Evolutionary conservation across 2,329 filamentous ascomycete species (phyloP), one percentile per base, ranked within the genome.

Genomic region (Paraconiothyrium sp.): DNA sequence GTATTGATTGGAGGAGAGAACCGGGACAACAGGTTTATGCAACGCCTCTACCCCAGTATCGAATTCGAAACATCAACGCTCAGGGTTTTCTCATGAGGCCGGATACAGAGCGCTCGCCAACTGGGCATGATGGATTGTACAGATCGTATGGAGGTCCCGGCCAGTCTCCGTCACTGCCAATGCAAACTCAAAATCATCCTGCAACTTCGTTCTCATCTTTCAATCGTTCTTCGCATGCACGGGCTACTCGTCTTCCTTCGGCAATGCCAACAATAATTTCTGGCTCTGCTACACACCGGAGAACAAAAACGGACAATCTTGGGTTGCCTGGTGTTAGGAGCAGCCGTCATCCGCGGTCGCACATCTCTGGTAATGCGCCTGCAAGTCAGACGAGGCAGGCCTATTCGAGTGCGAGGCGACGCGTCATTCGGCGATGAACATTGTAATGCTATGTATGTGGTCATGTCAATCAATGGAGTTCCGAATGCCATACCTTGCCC

Each of bases 251-350:
- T 27, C 49, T 69, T 35, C 67, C 68, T 1, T 68, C 67, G 32
- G 46, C 60, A 2, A 66, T 70, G 60, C 67, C 67, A n/a, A 64
- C 71, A 2, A 60, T 62, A 22, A 32, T 67, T 16, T 52, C 65
- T 14, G 50, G 52, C 16, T 64, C 66, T 41, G 44, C 67, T 20
- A 20, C 59, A 46, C 68, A 60, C n/a, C 58, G 57, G 10, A 65
- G 58, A 32, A 49, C 63, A 20, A 64, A 71, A 39, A 68, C 62
- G 64, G 61, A 69, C 8, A 59, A 47, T 11, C 22, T 72, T 48
- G 62, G 69, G 46, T 64, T 57, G n/a, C 44, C 63, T 22, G 73
- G 73, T 27, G 67, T 73, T 0, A 66, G 71, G 10, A 74, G 70
- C 61, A 72, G 73, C 59, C 67, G 61, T 14, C 60, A 61, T 8